Evolutionary conservation across 257 asterid genomes (phyloP).

Genomic region (Gardenia jasminoides): DNA sequence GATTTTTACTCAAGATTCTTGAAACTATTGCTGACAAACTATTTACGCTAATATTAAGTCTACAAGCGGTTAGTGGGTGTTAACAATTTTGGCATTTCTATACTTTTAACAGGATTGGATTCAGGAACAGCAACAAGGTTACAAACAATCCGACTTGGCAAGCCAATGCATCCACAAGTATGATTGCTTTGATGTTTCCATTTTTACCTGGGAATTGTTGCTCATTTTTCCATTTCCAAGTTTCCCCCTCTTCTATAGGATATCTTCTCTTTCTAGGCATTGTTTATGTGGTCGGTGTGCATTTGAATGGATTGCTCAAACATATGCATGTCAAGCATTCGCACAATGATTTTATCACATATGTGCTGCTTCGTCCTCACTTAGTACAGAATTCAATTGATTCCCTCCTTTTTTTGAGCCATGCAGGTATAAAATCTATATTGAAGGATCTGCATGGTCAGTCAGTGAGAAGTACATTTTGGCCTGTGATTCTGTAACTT

Average conservation of each 20-base stretch:
- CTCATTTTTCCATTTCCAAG: not conserved
- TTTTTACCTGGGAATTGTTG: not conserved
- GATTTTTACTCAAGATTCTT: too few relatives aligned
- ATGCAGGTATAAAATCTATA: slow-evolving; percentile 74
- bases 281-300: not conserved
- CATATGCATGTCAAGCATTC: not conserved
- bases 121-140: not conserved
- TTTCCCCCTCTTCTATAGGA: not conserved
- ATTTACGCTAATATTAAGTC: too few relatives aligned
- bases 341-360: not conserved
- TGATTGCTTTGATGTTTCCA: not conserved
- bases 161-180: slow-evolving; percentile 82
- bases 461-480: slow-evolving; percentile 94
- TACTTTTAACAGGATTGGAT: not conserved
- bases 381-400: not conserved
- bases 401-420: not conserved
- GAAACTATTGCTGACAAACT: too few relatives aligned
- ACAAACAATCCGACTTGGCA: slow-evolving; percentile 29
- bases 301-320: not conserved
- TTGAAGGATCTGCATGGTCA: slow-evolving; percentile 94
- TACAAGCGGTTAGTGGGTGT: not conserved
- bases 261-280: not conserved
- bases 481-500: slow-evolving; percentile 71
- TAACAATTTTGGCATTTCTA: not conserved
- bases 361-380: too few relatives aligned